Evolutionary conservation across 441 rosid species (phyloP).

Genomic region (Flueggea neowawraea): DNA sequence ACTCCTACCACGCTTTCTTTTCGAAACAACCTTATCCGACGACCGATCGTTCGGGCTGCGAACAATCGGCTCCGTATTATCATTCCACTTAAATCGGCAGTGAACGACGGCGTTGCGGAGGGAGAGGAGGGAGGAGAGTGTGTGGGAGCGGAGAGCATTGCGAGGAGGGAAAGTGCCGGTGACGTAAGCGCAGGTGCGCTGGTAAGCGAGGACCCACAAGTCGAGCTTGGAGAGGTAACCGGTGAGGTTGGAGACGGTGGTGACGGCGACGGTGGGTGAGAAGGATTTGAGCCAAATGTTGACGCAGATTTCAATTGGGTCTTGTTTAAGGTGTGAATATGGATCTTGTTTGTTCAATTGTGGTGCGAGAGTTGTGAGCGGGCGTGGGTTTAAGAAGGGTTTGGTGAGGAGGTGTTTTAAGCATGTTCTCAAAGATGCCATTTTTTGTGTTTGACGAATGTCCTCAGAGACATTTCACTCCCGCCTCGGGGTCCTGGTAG

Average conservation of each 20-base stretch:
- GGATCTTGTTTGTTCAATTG: constrained; percentile 32
- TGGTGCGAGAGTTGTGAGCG: constrained; percentile 34
- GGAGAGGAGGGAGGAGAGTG: constrained; percentile 71
- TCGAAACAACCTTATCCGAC: constrained; percentile 39
- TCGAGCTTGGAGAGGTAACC: constrained; percentile 94
- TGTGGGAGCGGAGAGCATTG: constrained; percentile 53
- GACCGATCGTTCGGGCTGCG: constrained; percentile 65
- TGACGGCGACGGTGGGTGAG: constrained; percentile 39
- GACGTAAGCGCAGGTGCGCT: constrained; percentile 73
- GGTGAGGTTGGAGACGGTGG: constrained; percentile 60
- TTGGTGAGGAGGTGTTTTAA: background rate
- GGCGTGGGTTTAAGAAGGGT: constrained; percentile 9
- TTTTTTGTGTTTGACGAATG: constrained; percentile 34
- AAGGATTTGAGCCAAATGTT: constrained; percentile 93
- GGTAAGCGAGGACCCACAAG: constrained; percentile 93
- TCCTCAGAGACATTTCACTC: constrained; percentile 34
- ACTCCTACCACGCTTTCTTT: constrained; percentile 44
- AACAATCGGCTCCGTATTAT: constrained; percentile 57
- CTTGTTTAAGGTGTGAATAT: constrained; percentile 67
- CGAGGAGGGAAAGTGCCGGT: constrained; percentile 95
- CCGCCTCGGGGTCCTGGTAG: no score
- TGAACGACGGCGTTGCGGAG: constrained; percentile 64
- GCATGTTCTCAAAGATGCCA: constrained; percentile 1
- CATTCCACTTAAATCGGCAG: constrained; percentile 68
- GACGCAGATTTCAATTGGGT: constrained; percentile 70